Evolutionary conservation across 2,329 filamentous ascomycete species (phyloP), one percentile per base, ranked within the genome.

Genomic region (Colletotrichum orbiculare): DNA sequence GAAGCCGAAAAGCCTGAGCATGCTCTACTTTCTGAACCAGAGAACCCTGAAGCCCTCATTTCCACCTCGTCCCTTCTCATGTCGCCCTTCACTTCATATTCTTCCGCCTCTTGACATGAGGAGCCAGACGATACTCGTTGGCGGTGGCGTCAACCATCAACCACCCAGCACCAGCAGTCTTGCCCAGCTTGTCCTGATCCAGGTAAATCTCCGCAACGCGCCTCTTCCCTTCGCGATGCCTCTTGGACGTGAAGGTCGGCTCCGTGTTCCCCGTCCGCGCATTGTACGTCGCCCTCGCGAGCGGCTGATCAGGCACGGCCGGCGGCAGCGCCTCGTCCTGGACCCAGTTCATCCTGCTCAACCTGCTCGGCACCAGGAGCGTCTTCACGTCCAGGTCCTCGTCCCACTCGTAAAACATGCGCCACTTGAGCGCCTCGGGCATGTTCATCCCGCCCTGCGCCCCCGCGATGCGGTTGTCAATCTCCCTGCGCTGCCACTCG

Each of bases 1-100:
- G 25, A 25, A 25, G 25, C 25, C 25, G 25, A 25, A 25, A 25
- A 25, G 25, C 25, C 25, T 25, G 3, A 25, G 25, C 42, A 6
- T 13, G 7, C 11, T 13, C 15, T 13, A 15, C 13, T 43, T 15
- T 6, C 4, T 17, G 45, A 33, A 47, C 11, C 12, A 25, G 15
- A 33, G 11, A 47, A 8, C 10, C 2, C 8, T 8, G 8, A 8
- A 2, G 45, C 11, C 10, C 12, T 43, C n/a, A 54, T 17, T 15
- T 54, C 13, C 37, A 15, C 52, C 25, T 54, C 41, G 8, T 43
- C 38, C 45, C 45, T 5, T 54, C 17, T 41, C 52, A 54, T n/a
- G 25, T 17, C 43, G 43, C n/a, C 25, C 13, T n/a, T 8, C 43
- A 17, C 9, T 46, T 33, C 46, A 11, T 33, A 4, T 48, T 10